Evolutionary conservation across 129 eudicot genomes (phyloP).

Genomic region (Deinandra increscens): DNA sequence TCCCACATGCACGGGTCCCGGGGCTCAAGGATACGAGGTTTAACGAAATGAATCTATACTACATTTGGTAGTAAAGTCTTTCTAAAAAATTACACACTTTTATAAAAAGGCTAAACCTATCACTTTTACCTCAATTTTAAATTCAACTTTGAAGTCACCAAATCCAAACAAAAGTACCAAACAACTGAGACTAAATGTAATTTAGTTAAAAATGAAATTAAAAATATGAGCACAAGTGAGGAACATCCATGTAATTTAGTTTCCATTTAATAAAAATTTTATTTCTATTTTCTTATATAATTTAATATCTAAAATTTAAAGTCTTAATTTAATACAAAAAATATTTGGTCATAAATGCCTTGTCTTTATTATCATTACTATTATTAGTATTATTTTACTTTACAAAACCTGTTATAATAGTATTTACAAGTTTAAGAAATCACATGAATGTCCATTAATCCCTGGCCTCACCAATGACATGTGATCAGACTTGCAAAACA

Average conservation of each 20-base stretch:
- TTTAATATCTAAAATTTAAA: neutral
- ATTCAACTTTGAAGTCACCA: neutral
- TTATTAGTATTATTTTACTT: neutral
- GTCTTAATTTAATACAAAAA: neutral
- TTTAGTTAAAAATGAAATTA: neutral
- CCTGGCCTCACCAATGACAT: no score
- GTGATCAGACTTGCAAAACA: no score
- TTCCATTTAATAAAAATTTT: neutral
- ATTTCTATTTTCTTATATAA: neutral
- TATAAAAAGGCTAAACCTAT: neutral
- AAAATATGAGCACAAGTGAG: neutral
- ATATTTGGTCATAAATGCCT: neutral
- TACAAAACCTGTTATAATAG: neutral
- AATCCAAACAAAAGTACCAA: neutral
- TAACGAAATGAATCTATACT: neutral
- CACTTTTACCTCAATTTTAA: neutral
- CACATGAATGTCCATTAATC: no score
- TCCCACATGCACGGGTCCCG: no score
- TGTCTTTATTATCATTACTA: neutral
- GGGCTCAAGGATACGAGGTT: neutral
- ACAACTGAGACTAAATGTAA: neutral
- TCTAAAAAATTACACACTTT: neutral
- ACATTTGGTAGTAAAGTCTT: neutral
- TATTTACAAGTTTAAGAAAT: neutral
- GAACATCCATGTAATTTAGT: neutral